These are phyloP conservation scores for Chimonanthus salicifolius DNA, from an alignment of 164 flowering plant species.

Conservation along the genomic window DNA sequence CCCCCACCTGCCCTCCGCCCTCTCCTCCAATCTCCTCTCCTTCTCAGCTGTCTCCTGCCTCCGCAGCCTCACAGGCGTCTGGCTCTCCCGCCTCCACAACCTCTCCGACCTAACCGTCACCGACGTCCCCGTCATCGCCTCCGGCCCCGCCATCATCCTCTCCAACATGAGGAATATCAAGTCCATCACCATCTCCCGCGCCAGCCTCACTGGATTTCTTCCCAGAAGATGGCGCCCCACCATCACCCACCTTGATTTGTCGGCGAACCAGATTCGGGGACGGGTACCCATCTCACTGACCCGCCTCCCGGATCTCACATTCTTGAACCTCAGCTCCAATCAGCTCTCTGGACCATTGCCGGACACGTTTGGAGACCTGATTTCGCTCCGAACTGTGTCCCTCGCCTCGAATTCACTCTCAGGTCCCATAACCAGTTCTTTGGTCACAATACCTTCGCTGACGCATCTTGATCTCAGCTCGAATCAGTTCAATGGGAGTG, in stretches of 20 bases:
- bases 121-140: constrained; percentile 39
- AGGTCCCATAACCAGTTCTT: constrained; percentile 63
- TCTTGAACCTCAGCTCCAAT: constrained; percentile 63
- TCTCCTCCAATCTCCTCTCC: constrained; percentile 51
- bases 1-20: constrained; percentile 51
- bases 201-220: constrained; percentile 64
- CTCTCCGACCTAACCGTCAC: constrained; percentile 67
- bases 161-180: constrained; percentile 42
- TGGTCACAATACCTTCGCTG: constrained; percentile 46
- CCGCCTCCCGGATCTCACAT: constrained; percentile 6
- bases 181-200: constrained; percentile 52
- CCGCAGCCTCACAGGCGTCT: constrained; percentile 62
- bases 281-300: constrained; percentile 22
- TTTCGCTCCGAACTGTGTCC: constrained; percentile 52
- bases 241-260: constrained; percentile 65
- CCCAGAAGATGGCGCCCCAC: constrained; percentile 55
- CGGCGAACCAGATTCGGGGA: constrained; percentile 59
- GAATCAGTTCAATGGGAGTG: constrained; percentile 78
- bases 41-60: constrained; percentile 62
- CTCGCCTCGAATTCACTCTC: constrained; percentile 64
- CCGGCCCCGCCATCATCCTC: constrained; percentile 59
- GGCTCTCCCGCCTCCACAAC: constrained; percentile 54
- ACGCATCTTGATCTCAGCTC: constrained; percentile 78
- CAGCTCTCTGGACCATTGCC: constrained; percentile 62
- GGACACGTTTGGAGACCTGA: constrained; percentile 52